phyloP scores from a whole-genome alignment of 345 rosid genomes.

The Camelina laxa region DNA sequence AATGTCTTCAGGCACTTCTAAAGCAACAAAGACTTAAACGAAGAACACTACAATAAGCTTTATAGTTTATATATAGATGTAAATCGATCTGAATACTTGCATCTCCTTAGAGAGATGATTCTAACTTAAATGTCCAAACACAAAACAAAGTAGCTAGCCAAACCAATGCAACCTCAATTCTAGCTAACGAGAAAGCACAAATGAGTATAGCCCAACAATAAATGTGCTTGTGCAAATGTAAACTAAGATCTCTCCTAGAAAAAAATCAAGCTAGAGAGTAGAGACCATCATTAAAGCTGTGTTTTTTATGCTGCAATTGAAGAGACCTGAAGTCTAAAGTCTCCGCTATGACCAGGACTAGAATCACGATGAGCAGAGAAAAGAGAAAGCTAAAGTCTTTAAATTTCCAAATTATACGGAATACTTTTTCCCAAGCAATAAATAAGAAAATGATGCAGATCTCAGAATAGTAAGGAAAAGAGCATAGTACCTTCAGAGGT shows the following conservation, averaged over 20 bases:
- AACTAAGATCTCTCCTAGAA: slow-evolving; percentile 16
- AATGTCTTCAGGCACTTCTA: neutral
- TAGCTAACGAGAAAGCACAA: slow-evolving; percentile 27
- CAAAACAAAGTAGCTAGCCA: slow-evolving; percentile 1
- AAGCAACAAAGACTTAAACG: slow-evolving; percentile 28
- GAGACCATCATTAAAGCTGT: neutral
- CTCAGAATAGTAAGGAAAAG: slow-evolving; percentile 10
- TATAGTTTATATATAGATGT: slow-evolving; percentile 16
- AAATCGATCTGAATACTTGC: slow-evolving; percentile 9
- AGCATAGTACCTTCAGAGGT: slow-evolving; percentile 56
- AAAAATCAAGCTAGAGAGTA: slow-evolving; percentile 6
- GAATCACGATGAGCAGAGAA: slow-evolving; percentile 26
- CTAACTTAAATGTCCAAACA: neutral
- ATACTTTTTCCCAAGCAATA: slow-evolving; percentile 15
- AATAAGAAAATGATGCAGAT: slow-evolving; percentile 32
- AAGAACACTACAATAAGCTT: slow-evolving; percentile 6
- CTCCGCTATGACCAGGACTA: neutral
- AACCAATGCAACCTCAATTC: slow-evolving; percentile 9
- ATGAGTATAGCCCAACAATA: slow-evolving; percentile 22
- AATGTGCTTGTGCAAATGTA: slow-evolving; percentile 2
- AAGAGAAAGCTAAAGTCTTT: slow-evolving; percentile 21
- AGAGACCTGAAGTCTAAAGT: neutral
- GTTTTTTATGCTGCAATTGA: slow-evolving; percentile 8
- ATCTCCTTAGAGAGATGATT: slow-evolving; percentile 7
- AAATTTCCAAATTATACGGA: neutral